Conservation (phyloP, 495 filamentous ascomycete genomes). For the Tuber aestivum region DNA sequence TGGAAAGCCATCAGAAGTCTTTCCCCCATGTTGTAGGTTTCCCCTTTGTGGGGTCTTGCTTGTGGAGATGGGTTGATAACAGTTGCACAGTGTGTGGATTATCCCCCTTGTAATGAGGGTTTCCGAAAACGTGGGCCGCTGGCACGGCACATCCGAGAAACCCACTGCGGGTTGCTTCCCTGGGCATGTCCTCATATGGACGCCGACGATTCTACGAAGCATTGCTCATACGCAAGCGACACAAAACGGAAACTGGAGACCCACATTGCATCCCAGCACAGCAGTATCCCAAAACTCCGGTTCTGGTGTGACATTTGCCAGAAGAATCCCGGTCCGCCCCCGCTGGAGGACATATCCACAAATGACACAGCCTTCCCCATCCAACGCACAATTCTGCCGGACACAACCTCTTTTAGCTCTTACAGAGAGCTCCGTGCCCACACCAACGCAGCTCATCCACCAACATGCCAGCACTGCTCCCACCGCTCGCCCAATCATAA, state of each 20-base stretch:
- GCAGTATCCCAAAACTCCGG: conserved; percentile 53
- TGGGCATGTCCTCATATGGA: conserved; percentile 60
- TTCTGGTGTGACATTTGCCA: conserved; percentile 51
- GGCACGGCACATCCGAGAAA: conserved; percentile 67
- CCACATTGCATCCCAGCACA: conserved; percentile 61
- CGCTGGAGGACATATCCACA: conserved; percentile 4
- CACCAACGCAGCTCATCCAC: conserved; percentile 63
- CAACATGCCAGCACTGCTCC: conserved; percentile 64
- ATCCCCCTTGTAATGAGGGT: conserved; percentile 64
- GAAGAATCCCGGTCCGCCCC: conserved; percentile 24
- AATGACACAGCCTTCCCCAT: not conserved
- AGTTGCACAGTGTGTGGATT: conserved; percentile 55
- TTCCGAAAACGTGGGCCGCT: conserved; percentile 89
- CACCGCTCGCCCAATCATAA: not conserved
- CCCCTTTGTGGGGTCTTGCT: not conserved
- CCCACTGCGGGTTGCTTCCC: conserved; percentile 63
- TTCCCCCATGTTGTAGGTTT: conserved; percentile 37
- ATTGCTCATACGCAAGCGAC: conserved; percentile 66
- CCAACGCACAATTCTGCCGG: conserved; percentile 17
- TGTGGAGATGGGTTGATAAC: not conserved
- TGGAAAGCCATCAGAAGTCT: conserved; percentile 43
- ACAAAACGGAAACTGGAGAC: conserved; percentile 59
- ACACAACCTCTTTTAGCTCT: conserved; percentile 60
- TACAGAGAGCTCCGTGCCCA: conserved; percentile 65
- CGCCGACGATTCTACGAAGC: conserved; percentile 49